Percentiles rank a stretch among this genome's conserved stretches.
Conservation (phyloP, 305 asterid species). For the Galium porrigens region DNA sequence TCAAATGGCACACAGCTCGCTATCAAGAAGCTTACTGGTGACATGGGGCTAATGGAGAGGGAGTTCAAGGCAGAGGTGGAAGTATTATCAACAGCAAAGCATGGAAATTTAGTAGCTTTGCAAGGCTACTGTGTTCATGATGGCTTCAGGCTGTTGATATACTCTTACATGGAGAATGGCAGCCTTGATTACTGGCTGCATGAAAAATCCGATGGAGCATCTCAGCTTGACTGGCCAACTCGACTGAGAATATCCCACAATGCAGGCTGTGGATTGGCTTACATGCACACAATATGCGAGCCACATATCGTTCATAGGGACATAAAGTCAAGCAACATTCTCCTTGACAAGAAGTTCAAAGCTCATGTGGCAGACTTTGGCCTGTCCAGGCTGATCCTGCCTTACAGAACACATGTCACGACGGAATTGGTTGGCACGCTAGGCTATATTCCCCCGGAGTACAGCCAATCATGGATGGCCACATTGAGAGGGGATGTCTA, state of each 20-base stretch:
- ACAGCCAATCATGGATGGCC: slow-evolving; percentile 92
- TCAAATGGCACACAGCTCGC: slow-evolving; percentile 63
- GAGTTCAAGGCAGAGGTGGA: slow-evolving; percentile 95
- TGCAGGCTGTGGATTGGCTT: slow-evolving; percentile 72
- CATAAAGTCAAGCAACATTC: slow-evolving; percentile 86
- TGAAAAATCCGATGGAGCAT: slow-evolving; percentile 71
- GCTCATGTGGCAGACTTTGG: slow-evolving; percentile 97
- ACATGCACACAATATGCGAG: slow-evolving; percentile 82
- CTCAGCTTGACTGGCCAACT: slow-evolving; percentile 69
- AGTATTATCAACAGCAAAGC: slow-evolving; percentile 79
- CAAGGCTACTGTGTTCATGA: slow-evolving; percentile 89
- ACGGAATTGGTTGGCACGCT: slow-evolving; percentile 93
- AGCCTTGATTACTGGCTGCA: slow-evolving; percentile 94
- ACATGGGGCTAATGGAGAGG: slow-evolving; percentile 86
- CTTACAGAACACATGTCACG: slow-evolving; percentile 78
- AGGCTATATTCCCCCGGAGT: slow-evolving; percentile 95
- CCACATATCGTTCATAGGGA: slow-evolving; percentile 97
- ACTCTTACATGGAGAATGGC: slow-evolving; percentile 89
- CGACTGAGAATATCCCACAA: slow-evolving; percentile 64
- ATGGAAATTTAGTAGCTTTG: slow-evolving; percentile 68
- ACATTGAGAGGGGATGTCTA: slow-evolving; percentile 86
- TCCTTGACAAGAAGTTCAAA: slow-evolving; percentile 61
- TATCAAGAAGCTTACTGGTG: slow-evolving; percentile 88
- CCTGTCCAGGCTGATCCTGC: slow-evolving; percentile 71
- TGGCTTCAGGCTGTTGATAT: slow-evolving; percentile 64